phyloP scores from a whole-genome alignment of 2,329 filamentous ascomycete species.

The Bipolaris victoriae region DNA sequence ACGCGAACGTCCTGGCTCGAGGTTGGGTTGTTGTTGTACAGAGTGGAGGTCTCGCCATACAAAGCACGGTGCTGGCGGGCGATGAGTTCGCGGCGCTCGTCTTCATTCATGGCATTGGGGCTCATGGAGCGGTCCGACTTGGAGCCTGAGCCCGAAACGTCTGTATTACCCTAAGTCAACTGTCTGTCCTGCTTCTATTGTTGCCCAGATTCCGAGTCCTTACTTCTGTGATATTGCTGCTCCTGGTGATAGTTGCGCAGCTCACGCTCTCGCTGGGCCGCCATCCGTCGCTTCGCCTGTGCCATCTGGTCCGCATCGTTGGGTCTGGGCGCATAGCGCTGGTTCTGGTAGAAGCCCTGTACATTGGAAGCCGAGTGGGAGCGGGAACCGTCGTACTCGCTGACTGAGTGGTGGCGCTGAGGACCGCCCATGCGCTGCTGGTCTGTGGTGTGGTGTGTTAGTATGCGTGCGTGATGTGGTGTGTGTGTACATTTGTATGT shows the following conservation, averaged over 20 bases:
- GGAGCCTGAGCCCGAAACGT: conserved; percentile 71
- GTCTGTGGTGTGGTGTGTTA: conserved; percentile 53
- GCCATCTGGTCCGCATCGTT: conserved; percentile 98
- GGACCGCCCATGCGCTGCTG: conserved; percentile 67
- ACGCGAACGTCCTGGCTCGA: conserved; percentile 70
- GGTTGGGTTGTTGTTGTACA: conserved; percentile 71
- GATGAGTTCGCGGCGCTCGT: conserved; percentile 94
- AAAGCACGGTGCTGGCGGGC: conserved; percentile 93
- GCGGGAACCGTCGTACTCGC: conserved; percentile 80
- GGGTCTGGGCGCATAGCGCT: conserved; percentile 86
- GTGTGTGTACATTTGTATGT: background rate
- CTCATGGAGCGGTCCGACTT: conserved; percentile 89
- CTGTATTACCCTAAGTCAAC: conserved; percentile 68
- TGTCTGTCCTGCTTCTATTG: conserved; percentile 52
- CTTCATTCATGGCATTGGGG: conserved; percentile 87
- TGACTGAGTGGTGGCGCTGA: conserved; percentile 81
- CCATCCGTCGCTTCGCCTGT: conserved; percentile 99
- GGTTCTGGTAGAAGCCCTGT: conserved; percentile 92
- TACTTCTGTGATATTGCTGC: conserved; percentile 99
- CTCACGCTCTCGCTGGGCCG: conserved; percentile 97
- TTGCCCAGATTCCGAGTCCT: conserved; percentile 78
- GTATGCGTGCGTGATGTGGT: background rate
- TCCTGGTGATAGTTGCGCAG: conserved; percentile 99
- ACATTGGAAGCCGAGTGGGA: conserved; percentile 77
- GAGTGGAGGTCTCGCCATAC: conserved; percentile 76